Base-by-base conservation (phyloP, 2,329 filamentous ascomycete species). In the Cladosporium colombiae region DNA sequence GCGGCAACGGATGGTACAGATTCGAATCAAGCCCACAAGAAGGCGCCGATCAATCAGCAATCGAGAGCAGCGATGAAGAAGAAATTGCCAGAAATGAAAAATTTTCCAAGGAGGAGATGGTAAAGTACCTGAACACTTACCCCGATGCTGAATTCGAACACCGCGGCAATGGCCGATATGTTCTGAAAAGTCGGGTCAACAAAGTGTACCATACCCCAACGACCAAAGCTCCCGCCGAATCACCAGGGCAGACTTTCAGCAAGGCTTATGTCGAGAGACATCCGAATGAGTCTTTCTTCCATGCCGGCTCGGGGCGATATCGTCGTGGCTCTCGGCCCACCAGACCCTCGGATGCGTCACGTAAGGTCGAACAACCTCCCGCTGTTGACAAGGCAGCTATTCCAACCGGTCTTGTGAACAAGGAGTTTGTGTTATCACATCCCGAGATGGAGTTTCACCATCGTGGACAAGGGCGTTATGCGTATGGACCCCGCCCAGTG, bases 401-500 rank as follows among this genome's bases (percentile, higher is more conserved):
- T n/a, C 52, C 49, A 16, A 52, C 55, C 29, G 64, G 64, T 3
- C 52, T 66, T 14, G 64, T 69, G 23, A 65, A 68, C 65, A 74
- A 71, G 62, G 66, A 55, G 5, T 73, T 71, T 58, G 69, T 71
- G 13, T n/a, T 65, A 16, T 66, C 68, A 31, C 71, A 73, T 60
- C 71, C 72, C 6, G 50, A 69, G 13, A 61, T 68, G 63, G 60
- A 66, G n/a, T 74, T 73, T 33, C 69, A 74, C 56, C 73, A 74
- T 58, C 71, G 73, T 27, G 73, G 72, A n/a, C 71, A 73, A 61
- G 73, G 73, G n/a, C 68, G 69, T 18, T 74, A 69, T 37, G 70
- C 68, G 35, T 68, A 68, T 35, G 72, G 72, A 14, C 65, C 68
- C 4, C 33, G 69, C 37, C 63, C 65, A 27, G 57, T 62, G 11